Evolutionary conservation across 2,329 filamentous ascomycete genomes (phyloP).

Genomic region (Daldinia sp.): DNA sequence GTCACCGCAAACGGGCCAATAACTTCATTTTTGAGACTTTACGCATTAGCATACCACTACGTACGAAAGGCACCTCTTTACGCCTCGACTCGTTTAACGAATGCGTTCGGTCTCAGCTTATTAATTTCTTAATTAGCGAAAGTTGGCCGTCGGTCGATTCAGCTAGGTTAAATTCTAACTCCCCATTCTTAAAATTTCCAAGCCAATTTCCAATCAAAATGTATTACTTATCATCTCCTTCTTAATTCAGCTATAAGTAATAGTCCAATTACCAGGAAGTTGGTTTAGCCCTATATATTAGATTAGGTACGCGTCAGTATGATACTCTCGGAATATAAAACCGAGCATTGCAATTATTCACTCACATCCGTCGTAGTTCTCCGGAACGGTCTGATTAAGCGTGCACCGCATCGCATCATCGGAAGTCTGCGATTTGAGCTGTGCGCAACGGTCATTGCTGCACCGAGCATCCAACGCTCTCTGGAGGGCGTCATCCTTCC

Average conservation of each 20-base stretch:
- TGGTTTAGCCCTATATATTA: conserved; percentile 19
- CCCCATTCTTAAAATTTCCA: neutral
- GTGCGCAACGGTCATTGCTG: conserved; percentile 38
- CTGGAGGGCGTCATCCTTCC: conserved; percentile 48
- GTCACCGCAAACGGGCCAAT: neutral
- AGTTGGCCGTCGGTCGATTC: neutral
- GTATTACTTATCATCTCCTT: no score
- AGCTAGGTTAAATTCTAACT: neutral
- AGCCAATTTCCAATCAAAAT: neutral
- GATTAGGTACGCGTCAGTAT: conserved; percentile 9
- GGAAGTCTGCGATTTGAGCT: conserved; percentile 33
- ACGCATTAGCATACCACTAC: neutral
- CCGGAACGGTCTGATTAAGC: conserved; percentile 30
- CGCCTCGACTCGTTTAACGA: no score
- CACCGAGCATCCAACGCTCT: conserved; percentile 42
- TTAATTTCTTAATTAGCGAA: neutral
- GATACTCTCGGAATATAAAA: neutral
- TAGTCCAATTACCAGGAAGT: conserved; percentile 33
- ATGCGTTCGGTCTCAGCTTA: neutral
- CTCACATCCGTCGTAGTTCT: conserved; percentile 35
- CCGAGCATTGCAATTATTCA: neutral
- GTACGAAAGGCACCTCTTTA: no score
- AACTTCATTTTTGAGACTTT: neutral
- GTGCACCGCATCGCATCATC: conserved; percentile 34
- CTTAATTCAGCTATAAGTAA: conserved; percentile 22